Base-by-base conservation (phyloP, 2,329 filamentous ascomycete genomes). In the Microthyrium microscopicum region DNA sequence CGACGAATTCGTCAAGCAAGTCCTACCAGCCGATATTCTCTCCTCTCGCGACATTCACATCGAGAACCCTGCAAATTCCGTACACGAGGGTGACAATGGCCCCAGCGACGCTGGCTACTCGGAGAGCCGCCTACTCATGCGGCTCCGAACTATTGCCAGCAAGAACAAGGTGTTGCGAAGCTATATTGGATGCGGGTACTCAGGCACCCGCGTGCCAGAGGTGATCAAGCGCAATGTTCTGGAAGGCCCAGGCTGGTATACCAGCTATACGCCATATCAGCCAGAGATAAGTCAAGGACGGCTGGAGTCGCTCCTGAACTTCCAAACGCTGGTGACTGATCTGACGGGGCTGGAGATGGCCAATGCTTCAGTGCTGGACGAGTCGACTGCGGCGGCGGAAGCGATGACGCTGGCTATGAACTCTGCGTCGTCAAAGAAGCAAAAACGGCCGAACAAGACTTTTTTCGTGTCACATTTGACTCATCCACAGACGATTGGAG, bases 211-310 rank as follows among this genome's bases (percentile, higher is more conserved):
- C 44, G 77, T 81, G 1, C 87, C 87, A 4, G 71, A 82, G 36
- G 85, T 94, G 37, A 92, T 95, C 53, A 82, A 89, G 64, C 70
- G 85, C 44, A 94, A 94, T 52, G 68, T 95, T 4, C 62, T 95
- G 38, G 84, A 95, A 64, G 87, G 79, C 53, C 87, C 87, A 4
- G 84, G 77, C 7, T 95, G 87, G 87, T 95, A 95, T 55, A 95
- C 87, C 26, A 93, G 84, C 59, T 94, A 95, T 56, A 94, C 87
- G 0, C 87, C 87, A 12, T 95, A 94, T 57, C 87, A 95, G 60
- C 79, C 87, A 3, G 87, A 95, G 60, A 93, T 95, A 61, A 93
- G 84, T 53, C 87, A 95, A 59, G 87, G 87, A 22, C 75, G 87
- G 35, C 59, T 95, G 40, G 83, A 94, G 64, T 92, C 83, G 5